Conservation (phyloP, 192 early-diverging fungal genomes). For the Diversispora eburnea region DNA sequence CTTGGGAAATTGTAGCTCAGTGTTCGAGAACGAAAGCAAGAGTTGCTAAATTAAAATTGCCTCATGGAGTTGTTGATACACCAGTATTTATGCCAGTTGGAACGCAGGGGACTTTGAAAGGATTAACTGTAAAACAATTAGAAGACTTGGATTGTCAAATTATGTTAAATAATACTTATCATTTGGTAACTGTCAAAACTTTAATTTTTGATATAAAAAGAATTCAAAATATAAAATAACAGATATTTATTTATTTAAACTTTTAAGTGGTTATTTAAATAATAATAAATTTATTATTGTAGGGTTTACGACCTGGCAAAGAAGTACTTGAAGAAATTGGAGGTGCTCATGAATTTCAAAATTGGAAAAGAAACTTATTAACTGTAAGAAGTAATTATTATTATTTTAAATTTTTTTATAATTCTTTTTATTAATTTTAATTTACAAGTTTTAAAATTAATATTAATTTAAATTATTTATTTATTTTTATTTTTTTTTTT, state of each 20-base stretch:
- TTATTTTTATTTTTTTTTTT: background rate
- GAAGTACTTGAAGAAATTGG: constrained; percentile 70
- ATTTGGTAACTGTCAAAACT: constrained; percentile 51
- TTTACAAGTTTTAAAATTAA: background rate
- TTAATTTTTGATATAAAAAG: background rate
- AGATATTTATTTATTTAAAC: background rate
- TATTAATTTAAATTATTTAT: background rate
- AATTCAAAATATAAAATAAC: background rate
- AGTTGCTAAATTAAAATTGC: constrained; percentile 67
- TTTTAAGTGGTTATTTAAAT: background rate
- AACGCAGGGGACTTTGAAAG: constrained; percentile 82
- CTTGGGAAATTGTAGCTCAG: constrained; percentile 65
- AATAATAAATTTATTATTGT: background rate
- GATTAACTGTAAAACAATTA: constrained; percentile 73
- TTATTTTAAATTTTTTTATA: background rate
- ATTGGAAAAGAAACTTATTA: constrained; percentile 74
- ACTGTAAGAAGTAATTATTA: constrained; percentile 42
- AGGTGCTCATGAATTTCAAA: constrained; percentile 77
- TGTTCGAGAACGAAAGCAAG: constrained; percentile 84
- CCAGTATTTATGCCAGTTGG: constrained; percentile 91
- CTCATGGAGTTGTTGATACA: constrained; percentile 76
- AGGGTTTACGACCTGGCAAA: constrained; percentile 66
- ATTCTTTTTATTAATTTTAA: background rate
- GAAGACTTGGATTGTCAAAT: constrained; percentile 74
- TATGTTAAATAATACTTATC: constrained; percentile 86